Conservation (phyloP, 2,329 filamentous ascomycete genomes). For the Calonectria pseudoreteaudii region DNA sequence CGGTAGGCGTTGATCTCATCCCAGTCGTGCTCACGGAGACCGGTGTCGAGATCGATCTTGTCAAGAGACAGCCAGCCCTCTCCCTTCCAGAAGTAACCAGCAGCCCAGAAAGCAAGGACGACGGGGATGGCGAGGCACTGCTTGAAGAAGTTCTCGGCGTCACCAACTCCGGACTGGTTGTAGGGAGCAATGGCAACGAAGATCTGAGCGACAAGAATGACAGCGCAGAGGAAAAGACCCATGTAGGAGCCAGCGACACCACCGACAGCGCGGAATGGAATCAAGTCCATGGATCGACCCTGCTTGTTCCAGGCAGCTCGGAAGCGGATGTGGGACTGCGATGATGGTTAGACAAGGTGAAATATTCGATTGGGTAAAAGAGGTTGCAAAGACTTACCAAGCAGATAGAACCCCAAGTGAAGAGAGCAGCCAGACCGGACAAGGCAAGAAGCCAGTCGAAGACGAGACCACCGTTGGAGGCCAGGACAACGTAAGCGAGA, state of each 20-base stretch:
- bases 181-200: slow-evolving; percentile 60
- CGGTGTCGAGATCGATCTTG: slow-evolving; percentile 76
- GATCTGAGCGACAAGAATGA: slow-evolving; percentile 65
- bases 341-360: background rate
- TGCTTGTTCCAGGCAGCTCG: slow-evolving; percentile 69
- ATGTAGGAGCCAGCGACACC: slow-evolving; percentile 73
- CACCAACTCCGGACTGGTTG: slow-evolving; percentile 43
- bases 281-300: slow-evolving; percentile 71
- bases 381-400: slow-evolving; percentile 50
- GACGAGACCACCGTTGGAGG: slow-evolving; percentile 60
- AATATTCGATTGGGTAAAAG: rapidly evolving
- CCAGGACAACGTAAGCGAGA: slow-evolving; percentile 60
- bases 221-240: slow-evolving; percentile 66
- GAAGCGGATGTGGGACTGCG: slow-evolving; percentile 70
- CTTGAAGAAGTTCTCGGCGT: slow-evolving; percentile 65
- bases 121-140: slow-evolving; percentile 65
- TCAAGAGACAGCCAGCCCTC: slow-evolving; percentile 67
- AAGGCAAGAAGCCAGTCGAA: slow-evolving; percentile 75
- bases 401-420: slow-evolving; percentile 76
- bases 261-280: slow-evolving; percentile 71
- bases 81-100: slow-evolving; percentile 74
- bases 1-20: slow-evolving; percentile 68
- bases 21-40: slow-evolving; percentile 73
- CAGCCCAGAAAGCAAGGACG: slow-evolving; percentile 64
- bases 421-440: slow-evolving; percentile 72